These are phyloP conservation scores for Cercospora sp. DNA, from an alignment of 2,329 filamentous ascomycete species.

Conservation along the genomic window DNA sequence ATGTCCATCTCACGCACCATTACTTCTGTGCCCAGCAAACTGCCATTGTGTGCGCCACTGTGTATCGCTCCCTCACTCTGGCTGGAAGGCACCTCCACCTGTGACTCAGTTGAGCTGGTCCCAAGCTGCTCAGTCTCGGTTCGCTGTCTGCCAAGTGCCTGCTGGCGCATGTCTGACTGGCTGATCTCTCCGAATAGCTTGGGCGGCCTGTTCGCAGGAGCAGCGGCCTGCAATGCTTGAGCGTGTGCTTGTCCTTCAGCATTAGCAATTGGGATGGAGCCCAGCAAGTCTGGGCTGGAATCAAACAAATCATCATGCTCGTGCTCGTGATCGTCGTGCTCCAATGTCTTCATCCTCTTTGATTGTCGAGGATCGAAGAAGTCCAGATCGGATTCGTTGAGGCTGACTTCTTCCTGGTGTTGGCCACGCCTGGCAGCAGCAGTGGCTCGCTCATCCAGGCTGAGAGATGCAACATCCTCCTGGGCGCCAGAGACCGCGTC, in stretches of 20 bases:
- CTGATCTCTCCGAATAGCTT: constrained; percentile 64
- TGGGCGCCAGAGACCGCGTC: constrained; percentile 51
- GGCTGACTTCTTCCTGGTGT: constrained; percentile 34
- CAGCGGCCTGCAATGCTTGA: constrained; percentile 15
- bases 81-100: neutral
- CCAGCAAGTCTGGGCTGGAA: constrained; percentile 43
- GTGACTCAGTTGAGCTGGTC: constrained; percentile 10
- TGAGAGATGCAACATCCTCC: constrained; percentile 63
- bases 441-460: constrained; percentile 52
- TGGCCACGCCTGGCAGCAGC: constrained; percentile 23
- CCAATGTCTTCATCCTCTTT: constrained; percentile 48
- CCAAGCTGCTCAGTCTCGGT: neutral
- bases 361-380: constrained; percentile 44
- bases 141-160: constrained; percentile 34
- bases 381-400: constrained; percentile 41
- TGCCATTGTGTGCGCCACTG: constrained; percentile 27
- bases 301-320: constrained; percentile 34
- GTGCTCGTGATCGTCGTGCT: constrained; percentile 37
- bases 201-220: constrained; percentile 20
- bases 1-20: constrained; percentile 52
- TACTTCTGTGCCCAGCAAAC: constrained; percentile 51
- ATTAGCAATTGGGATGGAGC: constrained; percentile 37
- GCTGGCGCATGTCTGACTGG: constrained; percentile 55
- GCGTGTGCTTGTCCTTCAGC: constrained; percentile 13
- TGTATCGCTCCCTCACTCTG: neutral